Percentiles rank a stretch among this genome's conserved stretches.
Conservation (phyloP, 495 filamentous ascomycete species). For the Clavariopsis aquatica region DNA sequence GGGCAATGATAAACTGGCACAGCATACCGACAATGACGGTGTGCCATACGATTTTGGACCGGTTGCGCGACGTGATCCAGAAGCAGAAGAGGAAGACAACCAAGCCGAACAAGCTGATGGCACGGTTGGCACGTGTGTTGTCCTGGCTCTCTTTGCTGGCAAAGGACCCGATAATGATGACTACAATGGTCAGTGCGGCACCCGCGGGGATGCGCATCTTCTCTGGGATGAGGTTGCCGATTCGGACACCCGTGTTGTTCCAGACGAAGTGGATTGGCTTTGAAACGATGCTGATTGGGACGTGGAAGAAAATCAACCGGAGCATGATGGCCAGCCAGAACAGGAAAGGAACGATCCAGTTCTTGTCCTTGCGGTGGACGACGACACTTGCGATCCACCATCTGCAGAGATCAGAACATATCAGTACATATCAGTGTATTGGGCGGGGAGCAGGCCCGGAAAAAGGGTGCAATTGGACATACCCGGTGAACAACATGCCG, state of each 20-base stretch:
- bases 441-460: too few relatives aligned
- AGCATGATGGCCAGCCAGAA: slow-evolving; percentile 74
- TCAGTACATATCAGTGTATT: too few relatives aligned
- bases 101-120: slow-evolving; percentile 77
- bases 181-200: slow-evolving; percentile 61
- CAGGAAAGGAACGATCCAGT: slow-evolving; percentile 84
- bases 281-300: slow-evolving; percentile 66
- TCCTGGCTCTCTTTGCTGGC: slow-evolving; percentile 65
- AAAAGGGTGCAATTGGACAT: slow-evolving; percentile 40
- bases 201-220: slow-evolving; percentile 60
- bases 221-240: slow-evolving; percentile 60
- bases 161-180: slow-evolving; percentile 76
- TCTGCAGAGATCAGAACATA: slow-evolving; percentile 51
- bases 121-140: slow-evolving; percentile 78
- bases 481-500: slow-evolving; percentile 64
- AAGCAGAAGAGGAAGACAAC: slow-evolving; percentile 67
- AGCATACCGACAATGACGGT: slow-evolving; percentile 89
- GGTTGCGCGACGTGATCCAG: slow-evolving; percentile 69
- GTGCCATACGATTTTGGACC: slow-evolving; percentile 74
- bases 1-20: slow-evolving; percentile 79
- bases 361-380: slow-evolving; percentile 68
- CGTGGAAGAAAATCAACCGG: slow-evolving; percentile 70
- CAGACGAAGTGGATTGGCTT: slow-evolving; percentile 67
- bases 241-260: slow-evolving; percentile 58
- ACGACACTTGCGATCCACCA: slow-evolving; percentile 89